Base-by-base conservation (phyloP, 73 alveolate genomes). In the Tetrahymena borealis region DNA sequence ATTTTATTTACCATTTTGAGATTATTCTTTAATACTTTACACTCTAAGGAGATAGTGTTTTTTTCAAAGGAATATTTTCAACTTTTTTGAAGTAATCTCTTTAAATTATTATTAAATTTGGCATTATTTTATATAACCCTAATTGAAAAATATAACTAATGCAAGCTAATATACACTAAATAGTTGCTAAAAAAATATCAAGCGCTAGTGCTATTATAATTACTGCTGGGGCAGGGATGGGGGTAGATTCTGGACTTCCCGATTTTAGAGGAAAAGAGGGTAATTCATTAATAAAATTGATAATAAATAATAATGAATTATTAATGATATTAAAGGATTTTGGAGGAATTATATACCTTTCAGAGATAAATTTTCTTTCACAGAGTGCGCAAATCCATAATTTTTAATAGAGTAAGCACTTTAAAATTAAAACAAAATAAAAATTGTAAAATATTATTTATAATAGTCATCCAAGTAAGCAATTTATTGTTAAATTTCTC, bases 161-260 rank as follows among this genome's bases (percentile, higher is more conserved):
- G 85, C 35, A 60, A 60, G 10, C 85, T n/a, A 60, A 60, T 60
- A 24, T 60, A 60, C 85, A 60, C 28, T 18, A 60, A 60, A 6
- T 60, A 60, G 31, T 60, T 18, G 85, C 85, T 3, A 60, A 60
- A n/a, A 60, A 28, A 60, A 60, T 60, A 7, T 35, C n/a, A 60
- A 60, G 35, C 85, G 85, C 85, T 15, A 60, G 32, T 35, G 4
- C 37, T 33, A 36, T 96, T 1, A 43, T 96, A 3, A 91, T 96
- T 16, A 96, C 97, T 40, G 94, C 96, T 35, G 98, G 98, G 7
- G 98, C 98, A 18, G 98, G 98, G 10, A 96, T 96, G 97, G 97
- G 98, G 32, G 95, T 95, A 7, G 97, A 95, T 90, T 94, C 97
- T 18, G 98, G 98, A 39, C 94, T 96, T 31, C 98, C 98, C 1